Evolutionary conservation across 495 filamentous ascomycete genomes (phyloP).

Genomic region (Penicillium subrubescens): DNA sequence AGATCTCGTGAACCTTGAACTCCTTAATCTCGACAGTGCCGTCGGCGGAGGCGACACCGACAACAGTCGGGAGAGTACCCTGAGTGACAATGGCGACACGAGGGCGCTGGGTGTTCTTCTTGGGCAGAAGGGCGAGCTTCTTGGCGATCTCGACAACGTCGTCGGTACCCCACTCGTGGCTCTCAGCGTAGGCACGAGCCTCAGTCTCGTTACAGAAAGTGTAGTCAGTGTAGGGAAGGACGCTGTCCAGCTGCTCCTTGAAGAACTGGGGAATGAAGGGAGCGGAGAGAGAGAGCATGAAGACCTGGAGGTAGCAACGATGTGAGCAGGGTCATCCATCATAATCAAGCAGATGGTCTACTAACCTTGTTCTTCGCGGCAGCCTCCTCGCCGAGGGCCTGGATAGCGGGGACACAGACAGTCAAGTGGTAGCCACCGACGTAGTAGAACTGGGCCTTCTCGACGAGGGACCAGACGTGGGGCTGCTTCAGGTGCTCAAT

Average conservation of each 20-base stretch:
- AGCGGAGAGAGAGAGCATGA: slow-evolving; percentile 86
- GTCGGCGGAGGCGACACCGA: slow-evolving; percentile 62
- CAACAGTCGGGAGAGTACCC: slow-evolving; percentile 84
- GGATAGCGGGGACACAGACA: slow-evolving; percentile 86
- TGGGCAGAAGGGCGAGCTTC: slow-evolving; percentile 81
- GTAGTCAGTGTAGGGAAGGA: slow-evolving; percentile 91
- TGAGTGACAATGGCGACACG: slow-evolving; percentile 91
- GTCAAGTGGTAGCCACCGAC: slow-evolving; percentile 89
- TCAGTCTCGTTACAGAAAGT: slow-evolving; percentile 97
- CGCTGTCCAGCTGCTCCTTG: slow-evolving; percentile 88
- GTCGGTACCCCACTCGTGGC: slow-evolving; percentile 68
- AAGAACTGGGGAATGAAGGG: slow-evolving; percentile 98
- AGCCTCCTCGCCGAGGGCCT: slow-evolving; percentile 87
- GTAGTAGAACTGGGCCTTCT: slow-evolving; percentile 86
- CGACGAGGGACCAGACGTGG: slow-evolving; percentile 85
- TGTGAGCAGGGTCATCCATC: slow-evolving; percentile 5
- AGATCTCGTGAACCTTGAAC: slow-evolving; percentile 77
- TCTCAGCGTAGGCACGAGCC: slow-evolving; percentile 80
- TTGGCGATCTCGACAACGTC: slow-evolving; percentile 88
- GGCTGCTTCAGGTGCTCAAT: slow-evolving; percentile 89
- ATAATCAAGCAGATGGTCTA: background rate
- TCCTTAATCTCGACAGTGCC: slow-evolving; percentile 71
- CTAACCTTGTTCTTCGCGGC: slow-evolving; percentile 79
- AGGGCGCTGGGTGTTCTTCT: slow-evolving; percentile 79
- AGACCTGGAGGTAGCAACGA: slow-evolving; percentile 49